Evolutionary conservation across 345 rosid genomes (phyloP).

Genomic region (Euphorbia lathyris): DNA sequence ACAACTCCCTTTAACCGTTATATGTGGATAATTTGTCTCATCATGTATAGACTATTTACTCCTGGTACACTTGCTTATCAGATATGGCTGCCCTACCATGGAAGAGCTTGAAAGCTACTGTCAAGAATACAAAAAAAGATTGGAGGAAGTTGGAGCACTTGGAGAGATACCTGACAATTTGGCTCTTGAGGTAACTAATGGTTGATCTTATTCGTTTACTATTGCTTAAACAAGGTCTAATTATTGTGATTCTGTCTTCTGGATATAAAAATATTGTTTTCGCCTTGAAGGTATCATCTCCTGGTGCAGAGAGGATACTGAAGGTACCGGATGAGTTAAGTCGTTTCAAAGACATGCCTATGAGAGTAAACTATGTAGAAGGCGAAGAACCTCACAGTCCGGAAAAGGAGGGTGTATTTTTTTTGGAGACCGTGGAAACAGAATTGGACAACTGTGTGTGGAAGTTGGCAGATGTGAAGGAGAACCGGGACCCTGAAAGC

Average conservation of each 20-base stretch:
- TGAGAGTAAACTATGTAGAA: slow-evolving; percentile 60
- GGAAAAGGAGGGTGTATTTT: slow-evolving; percentile 55
- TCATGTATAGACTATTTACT: background rate
- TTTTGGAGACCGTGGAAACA: slow-evolving; percentile 55
- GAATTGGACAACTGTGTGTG: slow-evolving; percentile 62
- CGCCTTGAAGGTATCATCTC: slow-evolving; percentile 69
- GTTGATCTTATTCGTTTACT: slow-evolving; percentile 6
- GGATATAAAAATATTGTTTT: slow-evolving; percentile 5
- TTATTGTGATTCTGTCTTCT: background rate
- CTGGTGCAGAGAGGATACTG: slow-evolving; percentile 80
- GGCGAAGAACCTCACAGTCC: slow-evolving; percentile 33
- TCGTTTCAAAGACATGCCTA: slow-evolving; percentile 66
- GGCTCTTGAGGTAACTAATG: slow-evolving; percentile 68
- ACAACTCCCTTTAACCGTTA: background rate
- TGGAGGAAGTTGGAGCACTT: slow-evolving; percentile 73
- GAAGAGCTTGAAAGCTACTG: slow-evolving; percentile 74
- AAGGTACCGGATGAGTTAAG: slow-evolving; percentile 71
- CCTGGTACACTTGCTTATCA: slow-evolving; percentile 16
- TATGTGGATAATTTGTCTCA: background rate
- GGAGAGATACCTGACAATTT: slow-evolving; percentile 67
- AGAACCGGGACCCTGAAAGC: slow-evolving; percentile 70
- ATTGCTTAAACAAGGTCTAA: background rate
- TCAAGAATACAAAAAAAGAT: slow-evolving; percentile 61
- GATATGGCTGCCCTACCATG: slow-evolving; percentile 86
- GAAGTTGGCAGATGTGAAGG: slow-evolving; percentile 83